Percentiles rank a stretch among this genome's conserved stretches.
These are phyloP conservation scores for Candida mesenterica DNA, from an alignment of 1,139 yeast species.

Conservation along the genomic window DNA sequence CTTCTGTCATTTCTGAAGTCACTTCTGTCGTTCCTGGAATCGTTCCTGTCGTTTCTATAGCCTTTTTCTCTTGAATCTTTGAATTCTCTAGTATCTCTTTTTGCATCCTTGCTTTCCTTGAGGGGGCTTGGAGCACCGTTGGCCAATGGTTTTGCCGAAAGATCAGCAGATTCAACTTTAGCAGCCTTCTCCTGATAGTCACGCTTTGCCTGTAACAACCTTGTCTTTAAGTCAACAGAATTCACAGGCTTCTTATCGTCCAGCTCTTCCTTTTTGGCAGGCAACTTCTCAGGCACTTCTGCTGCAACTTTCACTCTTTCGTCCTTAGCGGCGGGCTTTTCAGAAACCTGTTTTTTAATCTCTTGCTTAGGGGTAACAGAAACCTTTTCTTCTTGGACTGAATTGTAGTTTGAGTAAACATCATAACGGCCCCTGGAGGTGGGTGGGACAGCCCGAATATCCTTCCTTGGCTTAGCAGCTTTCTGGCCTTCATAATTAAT, in stretches of 20 bases:
- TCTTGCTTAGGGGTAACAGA: too few species aligned
- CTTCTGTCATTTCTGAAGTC: constrained; percentile 2
- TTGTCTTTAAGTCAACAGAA: constrained; percentile 18
- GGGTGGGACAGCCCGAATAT: constrained; percentile 18
- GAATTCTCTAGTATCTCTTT: not conserved
- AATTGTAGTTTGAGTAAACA: constrained; percentile 22
- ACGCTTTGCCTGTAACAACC: constrained; percentile 24
- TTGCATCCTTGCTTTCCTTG: constrained; percentile 6
- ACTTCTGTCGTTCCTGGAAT: constrained; percentile 2
- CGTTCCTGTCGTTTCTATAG: constrained; percentile 3
- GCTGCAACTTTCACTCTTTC: constrained; percentile 2
- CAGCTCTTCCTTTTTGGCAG: constrained; percentile 6
- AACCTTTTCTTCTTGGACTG: constrained; percentile 19
- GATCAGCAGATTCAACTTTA: not conserved
- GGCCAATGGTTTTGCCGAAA: not conserved
- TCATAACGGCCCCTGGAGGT: constrained; percentile 19
- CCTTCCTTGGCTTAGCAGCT: constrained; percentile 19
- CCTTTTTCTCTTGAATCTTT: not conserved
- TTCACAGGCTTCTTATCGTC: constrained; percentile 7
- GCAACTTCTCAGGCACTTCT: not conserved
- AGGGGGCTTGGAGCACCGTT: constrained; percentile 8
- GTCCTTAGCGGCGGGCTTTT: not conserved
- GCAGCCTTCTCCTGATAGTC: constrained; percentile 17
- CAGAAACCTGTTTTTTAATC: constrained; percentile 1
- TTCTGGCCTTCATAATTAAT: constrained; percentile 24